These are phyloP conservation scores for Phaseolus lunatus DNA, from an alignment of 306 rosid species.

Conservation along the genomic window DNA sequence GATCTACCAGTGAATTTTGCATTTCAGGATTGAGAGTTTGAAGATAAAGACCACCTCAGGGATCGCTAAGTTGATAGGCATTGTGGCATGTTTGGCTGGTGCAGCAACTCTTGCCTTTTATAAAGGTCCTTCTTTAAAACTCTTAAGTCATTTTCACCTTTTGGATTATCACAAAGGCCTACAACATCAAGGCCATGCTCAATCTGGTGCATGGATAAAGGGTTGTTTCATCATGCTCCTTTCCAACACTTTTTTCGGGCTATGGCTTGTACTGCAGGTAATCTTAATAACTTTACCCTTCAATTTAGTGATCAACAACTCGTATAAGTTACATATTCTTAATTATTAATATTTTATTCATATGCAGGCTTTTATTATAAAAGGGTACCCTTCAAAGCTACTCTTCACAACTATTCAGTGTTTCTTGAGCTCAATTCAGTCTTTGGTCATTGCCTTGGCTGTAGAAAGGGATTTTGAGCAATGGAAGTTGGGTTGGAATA, in stretches of 20 bases:
- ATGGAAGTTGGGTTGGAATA: constrained; percentile 77
- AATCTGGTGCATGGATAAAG: constrained; percentile 62
- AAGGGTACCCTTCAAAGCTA: constrained; percentile 66
- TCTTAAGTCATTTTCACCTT: constrained; percentile 47
- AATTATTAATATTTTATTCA: background rate
- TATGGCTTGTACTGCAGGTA: constrained; percentile 82
- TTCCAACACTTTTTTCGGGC: constrained; percentile 61
- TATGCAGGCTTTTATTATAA: constrained; percentile 58
- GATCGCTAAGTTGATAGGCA: constrained; percentile 64
- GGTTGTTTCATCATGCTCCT: constrained; percentile 77
- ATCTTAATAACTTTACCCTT: background rate
- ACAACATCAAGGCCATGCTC: constrained; percentile 27
- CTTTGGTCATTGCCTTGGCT: constrained; percentile 62
- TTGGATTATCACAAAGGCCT: constrained; percentile 34
- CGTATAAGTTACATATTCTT: background rate
- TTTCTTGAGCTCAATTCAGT: constrained; percentile 62
- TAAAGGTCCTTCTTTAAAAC: constrained; percentile 61
- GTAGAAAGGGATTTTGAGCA: constrained; percentile 67
- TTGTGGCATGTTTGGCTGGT: constrained; percentile 62
- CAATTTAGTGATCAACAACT: background rate
- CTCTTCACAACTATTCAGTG: constrained; percentile 71
- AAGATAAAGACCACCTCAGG: constrained; percentile 61
- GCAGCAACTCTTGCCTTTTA: constrained; percentile 65
- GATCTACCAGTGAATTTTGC: background rate
- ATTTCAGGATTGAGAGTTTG: constrained; percentile 64